Base-by-base conservation (phyloP, 345 rosid genomes). In the Hypericum androsaemum region DNA sequence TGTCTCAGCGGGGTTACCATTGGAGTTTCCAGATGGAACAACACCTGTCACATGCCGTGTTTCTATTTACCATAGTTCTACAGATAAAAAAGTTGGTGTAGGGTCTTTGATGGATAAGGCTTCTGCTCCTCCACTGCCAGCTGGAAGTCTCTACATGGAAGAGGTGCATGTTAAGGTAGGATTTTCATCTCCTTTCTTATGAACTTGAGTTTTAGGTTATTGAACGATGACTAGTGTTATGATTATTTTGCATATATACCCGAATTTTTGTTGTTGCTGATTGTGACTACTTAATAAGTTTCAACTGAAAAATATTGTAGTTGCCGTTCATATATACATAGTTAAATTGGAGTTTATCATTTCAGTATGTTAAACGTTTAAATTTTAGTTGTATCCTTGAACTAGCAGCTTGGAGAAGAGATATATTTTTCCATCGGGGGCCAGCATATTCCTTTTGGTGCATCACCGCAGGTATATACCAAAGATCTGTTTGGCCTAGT, bases 1-100 rank as follows among this genome's bases (percentile, higher is more conserved):
- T 43, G 39, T 64, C 61, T 58, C 67, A 92, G 98, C 86, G 70
- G 96, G 82, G 70, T 64, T 88, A 46, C 98, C 98, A 5, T 69
- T 88, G 64, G 98, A 92, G 81, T 88, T 92, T 73, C 95, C 98
- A 6, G 95, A 88, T 76, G 98, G 98, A 38, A 92, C 97, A 12
- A 88, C 97, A 15, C 98, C 98, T 52, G 98, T 92, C 42, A 83
- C 98, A 47, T 84, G 96, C 43, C 95, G 98, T 41, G 90, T 88
- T 47, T 92, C 89, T 47, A 72, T 92, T 64, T 92, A 85, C 63
- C 83, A 88, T 57, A 76, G 80, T 56, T 85, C 90, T 8, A 59
- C 77, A 3, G 95, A 86, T 64, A 88, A 92, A 64, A 92, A 83
- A 52, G 98, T 85, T 53, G 98, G 94, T 41, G 82, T 88, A 9